A percentile compares a stretch with the other conserved stretches of the same genome.
phyloP scores from a whole-genome alignment of 495 filamentous ascomycete species.

The Neurospora sublineolata region DNA sequence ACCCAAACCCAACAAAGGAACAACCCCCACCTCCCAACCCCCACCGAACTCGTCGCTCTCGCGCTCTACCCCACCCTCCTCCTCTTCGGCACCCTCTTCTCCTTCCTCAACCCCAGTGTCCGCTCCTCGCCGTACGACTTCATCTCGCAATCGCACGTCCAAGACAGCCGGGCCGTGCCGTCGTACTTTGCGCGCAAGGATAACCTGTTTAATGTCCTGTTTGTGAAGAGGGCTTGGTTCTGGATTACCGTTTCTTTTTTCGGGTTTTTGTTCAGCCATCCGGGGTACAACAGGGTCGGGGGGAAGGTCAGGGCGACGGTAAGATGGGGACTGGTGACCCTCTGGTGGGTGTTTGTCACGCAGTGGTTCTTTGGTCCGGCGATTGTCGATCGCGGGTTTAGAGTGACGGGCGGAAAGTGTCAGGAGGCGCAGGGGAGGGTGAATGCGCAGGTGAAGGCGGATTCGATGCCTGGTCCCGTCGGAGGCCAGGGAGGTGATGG shows the following conservation, averaged over 20 bases:
- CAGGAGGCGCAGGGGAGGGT: constrained; percentile 32
- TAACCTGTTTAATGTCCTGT: constrained; percentile 81
- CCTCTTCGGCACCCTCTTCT: constrained; percentile 68
- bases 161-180: constrained; percentile 50
- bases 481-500: not conserved
- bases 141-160: constrained; percentile 41
- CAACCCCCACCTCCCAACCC: constrained; percentile 46
- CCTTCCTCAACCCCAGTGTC: constrained; percentile 59
- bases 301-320: constrained; percentile 37
- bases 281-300: constrained; percentile 20
- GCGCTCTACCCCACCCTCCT: constrained; percentile 66
- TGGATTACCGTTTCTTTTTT: constrained; percentile 67
- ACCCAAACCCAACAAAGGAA: constrained; percentile 15
- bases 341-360: constrained; percentile 68
- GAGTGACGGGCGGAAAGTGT: constrained; percentile 72
- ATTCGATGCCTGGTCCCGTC: not conserved
- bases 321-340: constrained; percentile 60
- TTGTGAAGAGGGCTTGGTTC: constrained; percentile 91
- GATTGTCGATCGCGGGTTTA: constrained; percentile 77
- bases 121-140: constrained; percentile 47
- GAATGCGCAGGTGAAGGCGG: constrained; percentile 5
- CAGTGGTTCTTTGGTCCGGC: constrained; percentile 94
- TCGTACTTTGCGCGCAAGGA: constrained; percentile 87
- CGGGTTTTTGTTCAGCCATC: constrained; percentile 49
- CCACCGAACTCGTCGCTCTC: constrained; percentile 49